These are phyloP conservation scores for Rhizopus sp. DNA, from an alignment of 371 early-diverging fungal species.

Conservation along the genomic window DNA sequence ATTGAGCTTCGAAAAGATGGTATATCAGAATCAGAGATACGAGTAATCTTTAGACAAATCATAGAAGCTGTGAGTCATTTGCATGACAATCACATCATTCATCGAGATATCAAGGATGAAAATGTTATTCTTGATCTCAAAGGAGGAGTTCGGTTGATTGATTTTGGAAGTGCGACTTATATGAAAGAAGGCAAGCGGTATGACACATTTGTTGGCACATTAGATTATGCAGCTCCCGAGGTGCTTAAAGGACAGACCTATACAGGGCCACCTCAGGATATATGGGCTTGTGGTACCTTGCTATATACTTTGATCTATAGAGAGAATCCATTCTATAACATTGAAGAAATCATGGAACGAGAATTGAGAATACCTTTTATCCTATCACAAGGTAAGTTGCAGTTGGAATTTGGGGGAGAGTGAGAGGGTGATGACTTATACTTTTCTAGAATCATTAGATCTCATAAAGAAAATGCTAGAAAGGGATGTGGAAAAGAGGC, in stretches of 20 bases:
- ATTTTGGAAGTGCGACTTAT: slow-evolving; percentile 73
- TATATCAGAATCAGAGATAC: slow-evolving; percentile 59
- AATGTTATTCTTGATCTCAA: slow-evolving; percentile 69
- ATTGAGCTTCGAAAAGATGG: slow-evolving; percentile 59
- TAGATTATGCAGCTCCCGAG: slow-evolving; percentile 72
- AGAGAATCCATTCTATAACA: slow-evolving; percentile 32
- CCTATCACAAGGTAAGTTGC: slow-evolving; percentile 14
- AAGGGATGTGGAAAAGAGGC: slow-evolving; percentile 52
- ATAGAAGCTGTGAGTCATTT: slow-evolving; percentile 68
- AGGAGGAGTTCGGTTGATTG: slow-evolving; percentile 58
- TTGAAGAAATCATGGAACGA: slow-evolving; percentile 23
- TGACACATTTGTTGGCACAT: slow-evolving; percentile 71
- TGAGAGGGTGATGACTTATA: background rate
- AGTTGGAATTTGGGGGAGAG: too few relatives aligned
- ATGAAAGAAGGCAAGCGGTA: slow-evolving; percentile 52
- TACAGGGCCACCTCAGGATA: slow-evolving; percentile 72
- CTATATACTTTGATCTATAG: slow-evolving; percentile 75
- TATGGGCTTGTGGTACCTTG: slow-evolving; percentile 80
- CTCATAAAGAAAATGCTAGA: slow-evolving; percentile 57
- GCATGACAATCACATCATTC: slow-evolving; percentile 74
- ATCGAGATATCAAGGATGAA: slow-evolving; percentile 79
- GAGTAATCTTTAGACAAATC: slow-evolving; percentile 64
- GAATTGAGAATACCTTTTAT: slow-evolving; percentile 19
- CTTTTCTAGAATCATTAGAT: slow-evolving; percentile 50
- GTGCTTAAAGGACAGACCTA: slow-evolving; percentile 63